These are phyloP conservation scores for Cymbopogon flexuosus DNA, from an alignment of 202 grass and related monocot genomes.

Conservation along the genomic window DNA sequence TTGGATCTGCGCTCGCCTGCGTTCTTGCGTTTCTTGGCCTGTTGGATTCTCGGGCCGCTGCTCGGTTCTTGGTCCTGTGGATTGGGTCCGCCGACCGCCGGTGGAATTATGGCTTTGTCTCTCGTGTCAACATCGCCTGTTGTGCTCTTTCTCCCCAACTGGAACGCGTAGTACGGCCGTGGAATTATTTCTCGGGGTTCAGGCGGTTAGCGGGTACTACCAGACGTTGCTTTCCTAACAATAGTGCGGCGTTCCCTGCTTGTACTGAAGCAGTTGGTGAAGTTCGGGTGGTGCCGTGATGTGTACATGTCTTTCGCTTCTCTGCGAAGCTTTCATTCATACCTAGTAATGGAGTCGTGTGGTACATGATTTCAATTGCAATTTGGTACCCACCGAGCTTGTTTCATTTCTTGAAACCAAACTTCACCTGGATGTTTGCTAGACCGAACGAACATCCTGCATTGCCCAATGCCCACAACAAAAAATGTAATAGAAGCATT, in stretches of 20 bases:
- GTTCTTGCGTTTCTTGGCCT: constrained; percentile 5
- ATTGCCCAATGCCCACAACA: not conserved
- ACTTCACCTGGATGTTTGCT: not conserved
- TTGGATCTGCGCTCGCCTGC: constrained; percentile 31
- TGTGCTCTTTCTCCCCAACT: not conserved
- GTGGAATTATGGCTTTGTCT: constrained; percentile 7
- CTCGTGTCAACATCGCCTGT: constrained; percentile 21
- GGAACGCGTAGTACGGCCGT: not conserved
- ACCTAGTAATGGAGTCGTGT: constrained; percentile 17
- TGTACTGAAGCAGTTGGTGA: constrained; percentile 20
- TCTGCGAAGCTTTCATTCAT: not conserved
- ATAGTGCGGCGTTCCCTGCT: not conserved
- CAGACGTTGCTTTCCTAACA: constrained; percentile 29
- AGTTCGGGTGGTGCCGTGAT: constrained; percentile 5
- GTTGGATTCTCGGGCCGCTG: not conserved
- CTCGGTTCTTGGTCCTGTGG: constrained; percentile 13
- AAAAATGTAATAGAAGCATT: not conserved
- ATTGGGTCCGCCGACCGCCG: not conserved
- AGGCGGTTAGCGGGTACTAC: constrained; percentile 13
- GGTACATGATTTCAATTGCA: constrained; percentile 5
- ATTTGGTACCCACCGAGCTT: not conserved
- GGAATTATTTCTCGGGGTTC: constrained; percentile 8
- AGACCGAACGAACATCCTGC: not conserved
- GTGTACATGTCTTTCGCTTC: not conserved
- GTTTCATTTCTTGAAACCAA: constrained; percentile 10